These are phyloP conservation scores for Panicum hallii DNA, from an alignment of 202 grass and related monocot genomes.

Conservation along the genomic window DNA sequence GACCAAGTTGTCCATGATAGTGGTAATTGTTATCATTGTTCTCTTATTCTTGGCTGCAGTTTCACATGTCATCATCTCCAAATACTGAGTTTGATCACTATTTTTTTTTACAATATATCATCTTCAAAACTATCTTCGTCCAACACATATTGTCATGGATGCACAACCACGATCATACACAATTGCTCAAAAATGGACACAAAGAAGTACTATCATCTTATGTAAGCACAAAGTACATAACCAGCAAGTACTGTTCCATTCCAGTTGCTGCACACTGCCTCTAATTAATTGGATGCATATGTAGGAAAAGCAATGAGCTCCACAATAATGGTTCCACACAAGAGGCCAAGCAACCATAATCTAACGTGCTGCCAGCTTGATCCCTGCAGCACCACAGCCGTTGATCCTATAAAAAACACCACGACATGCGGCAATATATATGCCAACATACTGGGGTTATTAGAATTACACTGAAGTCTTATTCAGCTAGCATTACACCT, in stretches of 20 bases:
- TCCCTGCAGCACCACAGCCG: slow-evolving; percentile 48
- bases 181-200: background rate
- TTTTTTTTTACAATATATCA: background rate
- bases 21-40: background rate
- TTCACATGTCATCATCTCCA: background rate
- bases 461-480: slow-evolving; percentile 26
- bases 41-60: background rate
- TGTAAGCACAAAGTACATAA: slow-evolving; percentile 20
- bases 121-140: background rate
- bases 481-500: slow-evolving; percentile 21
- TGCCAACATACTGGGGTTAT: slow-evolving; percentile 43
- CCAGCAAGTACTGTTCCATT: slow-evolving; percentile 26
- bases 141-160: background rate
- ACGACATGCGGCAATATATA: slow-evolving; percentile 40
- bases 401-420: slow-evolving; percentile 30
- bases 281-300: slow-evolving; percentile 28
- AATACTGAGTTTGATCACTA: background rate
- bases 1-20: slow-evolving; percentile 24
- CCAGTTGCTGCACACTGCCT: background rate
- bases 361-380: slow-evolving; percentile 62
- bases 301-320: slow-evolving; percentile 10
- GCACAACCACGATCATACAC: background rate
- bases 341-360: slow-evolving; percentile 48
- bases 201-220: background rate
- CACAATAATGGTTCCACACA: slow-evolving; percentile 35